These are phyloP conservation scores for Chlamydomonas asymmetrica DNA, from an alignment of 139 green algal genomes.

Conservation along the genomic window DNA sequence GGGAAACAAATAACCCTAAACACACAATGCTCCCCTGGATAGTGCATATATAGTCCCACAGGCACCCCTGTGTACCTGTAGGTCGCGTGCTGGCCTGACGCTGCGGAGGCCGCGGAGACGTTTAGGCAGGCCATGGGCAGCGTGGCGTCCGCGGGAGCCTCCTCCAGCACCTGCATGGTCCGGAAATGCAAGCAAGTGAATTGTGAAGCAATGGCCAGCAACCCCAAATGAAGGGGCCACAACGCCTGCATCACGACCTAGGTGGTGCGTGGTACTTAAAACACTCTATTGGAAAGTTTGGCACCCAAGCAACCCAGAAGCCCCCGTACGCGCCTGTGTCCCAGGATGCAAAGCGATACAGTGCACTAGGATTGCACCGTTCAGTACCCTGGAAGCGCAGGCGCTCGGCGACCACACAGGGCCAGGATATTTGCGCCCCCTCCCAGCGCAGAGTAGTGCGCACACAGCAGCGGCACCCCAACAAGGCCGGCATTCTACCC, in stretches of 20 bases:
- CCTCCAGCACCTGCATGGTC: slow-evolving; percentile 11
- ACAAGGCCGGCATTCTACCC: too few species aligned
- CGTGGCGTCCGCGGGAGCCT: slow-evolving; percentile 13
- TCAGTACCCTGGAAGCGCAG: too few species aligned
- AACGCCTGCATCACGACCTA: not conserved
- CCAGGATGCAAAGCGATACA: not conserved
- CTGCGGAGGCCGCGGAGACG: not conserved
- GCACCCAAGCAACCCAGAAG: not conserved
- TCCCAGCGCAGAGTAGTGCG: too few species aligned
- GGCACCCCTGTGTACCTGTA: too few species aligned
- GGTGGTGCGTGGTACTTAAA: not conserved
- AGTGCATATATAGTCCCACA: too few species aligned
- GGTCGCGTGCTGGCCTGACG: too few species aligned
- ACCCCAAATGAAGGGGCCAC: not conserved
- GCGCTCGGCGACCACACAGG: too few species aligned
- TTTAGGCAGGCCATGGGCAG: slow-evolving; percentile 22
- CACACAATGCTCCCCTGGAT: too few species aligned
- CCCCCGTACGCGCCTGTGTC: not conserved
- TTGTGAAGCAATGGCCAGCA: not conserved
- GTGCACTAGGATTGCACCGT: too few species aligned
- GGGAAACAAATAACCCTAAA: too few species aligned
- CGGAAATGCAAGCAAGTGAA: not conserved
- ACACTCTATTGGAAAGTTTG: not conserved
- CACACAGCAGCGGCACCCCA: too few species aligned
- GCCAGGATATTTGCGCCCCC: too few species aligned